These are phyloP conservation scores for California macrophylla DNA, from an alignment of 441 rosid genomes.

Conservation along the genomic window DNA sequence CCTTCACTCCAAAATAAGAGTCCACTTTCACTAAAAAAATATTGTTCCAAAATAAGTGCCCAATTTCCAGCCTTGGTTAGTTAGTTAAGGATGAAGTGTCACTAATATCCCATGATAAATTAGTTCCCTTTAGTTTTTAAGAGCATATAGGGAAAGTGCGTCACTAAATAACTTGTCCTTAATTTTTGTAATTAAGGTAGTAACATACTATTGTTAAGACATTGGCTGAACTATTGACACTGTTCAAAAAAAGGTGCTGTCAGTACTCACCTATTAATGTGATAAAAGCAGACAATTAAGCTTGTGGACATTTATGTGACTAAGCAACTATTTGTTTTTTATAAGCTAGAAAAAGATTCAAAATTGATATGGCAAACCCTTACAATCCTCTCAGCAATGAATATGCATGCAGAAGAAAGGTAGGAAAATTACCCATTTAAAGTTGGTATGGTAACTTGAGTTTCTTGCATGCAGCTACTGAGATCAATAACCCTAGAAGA, in stretches of 20 bases:
- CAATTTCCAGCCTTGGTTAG: too few relatives aligned
- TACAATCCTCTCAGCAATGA: background rate
- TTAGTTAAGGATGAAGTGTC: background rate
- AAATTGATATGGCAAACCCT: background rate
- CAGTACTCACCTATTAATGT: background rate
- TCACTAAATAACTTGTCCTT: too few relatives aligned
- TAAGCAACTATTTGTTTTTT: background rate
- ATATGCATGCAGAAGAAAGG: slow-evolving; percentile 5
- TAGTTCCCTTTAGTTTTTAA: too few relatives aligned
- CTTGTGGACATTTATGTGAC: background rate
- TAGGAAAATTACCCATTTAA: slow-evolving; percentile 56
- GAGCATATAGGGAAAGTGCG: background rate
- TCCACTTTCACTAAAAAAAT: background rate
- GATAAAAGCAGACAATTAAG: background rate
- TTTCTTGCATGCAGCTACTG: slow-evolving; percentile 60
- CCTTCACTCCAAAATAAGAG: background rate
- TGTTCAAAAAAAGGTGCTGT: background rate
- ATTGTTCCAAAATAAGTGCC: too few relatives aligned
- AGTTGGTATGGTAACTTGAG: slow-evolving; percentile 73
- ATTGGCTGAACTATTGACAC: background rate
- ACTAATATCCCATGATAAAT: background rate
- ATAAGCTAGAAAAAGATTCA: background rate
- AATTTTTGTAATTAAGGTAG: background rate
- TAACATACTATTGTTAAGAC: background rate
- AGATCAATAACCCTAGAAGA: slow-evolving; percentile 53